Conservation (phyloP, 345 rosid genomes). For the Iberis pinnata region DNA sequence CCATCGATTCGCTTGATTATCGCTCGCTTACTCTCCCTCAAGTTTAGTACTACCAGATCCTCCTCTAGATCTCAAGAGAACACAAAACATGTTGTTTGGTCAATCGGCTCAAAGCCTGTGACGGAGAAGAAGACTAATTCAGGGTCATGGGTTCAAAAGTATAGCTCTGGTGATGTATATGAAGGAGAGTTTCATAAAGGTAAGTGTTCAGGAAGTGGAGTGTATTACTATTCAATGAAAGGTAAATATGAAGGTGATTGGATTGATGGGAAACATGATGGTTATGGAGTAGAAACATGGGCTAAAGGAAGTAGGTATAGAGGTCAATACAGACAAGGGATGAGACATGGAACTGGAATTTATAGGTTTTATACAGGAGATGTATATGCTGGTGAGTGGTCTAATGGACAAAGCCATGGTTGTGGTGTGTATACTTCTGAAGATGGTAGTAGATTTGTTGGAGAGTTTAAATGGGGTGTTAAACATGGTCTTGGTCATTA, state of each 20-base stretch:
- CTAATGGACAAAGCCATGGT: conserved; percentile 81
- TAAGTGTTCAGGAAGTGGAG: conserved; percentile 77
- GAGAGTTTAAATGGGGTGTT: conserved; percentile 87
- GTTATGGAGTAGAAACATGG: conserved; percentile 83
- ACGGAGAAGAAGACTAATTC: conserved; percentile 42
- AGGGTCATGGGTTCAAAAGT: conserved; percentile 64
- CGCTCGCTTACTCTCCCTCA: conserved; percentile 50
- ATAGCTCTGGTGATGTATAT: conserved; percentile 69
- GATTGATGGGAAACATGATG: conserved; percentile 78
- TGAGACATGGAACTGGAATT: conserved; percentile 81
- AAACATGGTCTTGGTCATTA: conserved; percentile 82
- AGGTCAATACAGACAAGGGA: conserved; percentile 73
- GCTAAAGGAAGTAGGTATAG: conserved; percentile 78
- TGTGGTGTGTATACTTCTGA: conserved; percentile 70
- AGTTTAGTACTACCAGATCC: conserved; percentile 36
- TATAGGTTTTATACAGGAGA: conserved; percentile 74
- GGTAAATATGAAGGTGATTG: conserved; percentile 86
- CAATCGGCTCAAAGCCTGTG: conserved; percentile 68
- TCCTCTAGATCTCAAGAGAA: conserved; percentile 29
- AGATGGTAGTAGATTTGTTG: conserved; percentile 71
- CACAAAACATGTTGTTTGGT: conserved; percentile 60
- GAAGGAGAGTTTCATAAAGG: conserved; percentile 81
- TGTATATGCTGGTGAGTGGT: conserved; percentile 88
- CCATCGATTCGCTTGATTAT: conserved; percentile 51
- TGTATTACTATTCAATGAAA: conserved; percentile 58